These are phyloP conservation scores for Cystobasidium tubakii DNA, from an alignment of 768 basidiomycete species.

Conservation along the genomic window DNA sequence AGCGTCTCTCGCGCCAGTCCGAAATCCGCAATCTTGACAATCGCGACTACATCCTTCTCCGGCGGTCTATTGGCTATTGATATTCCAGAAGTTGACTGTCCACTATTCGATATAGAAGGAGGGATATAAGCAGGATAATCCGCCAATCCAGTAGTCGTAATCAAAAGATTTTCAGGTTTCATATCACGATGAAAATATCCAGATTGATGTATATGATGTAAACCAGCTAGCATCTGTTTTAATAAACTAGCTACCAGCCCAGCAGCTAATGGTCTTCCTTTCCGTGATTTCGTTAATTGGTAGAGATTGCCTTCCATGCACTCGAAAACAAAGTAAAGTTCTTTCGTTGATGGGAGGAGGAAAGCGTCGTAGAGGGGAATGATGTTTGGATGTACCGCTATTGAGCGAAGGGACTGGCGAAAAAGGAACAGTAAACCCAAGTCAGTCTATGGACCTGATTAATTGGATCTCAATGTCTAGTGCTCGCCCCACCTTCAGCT, in stretches of 20 bases:
- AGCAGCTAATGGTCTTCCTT: constrained; percentile 89
- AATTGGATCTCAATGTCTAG: too few species aligned
- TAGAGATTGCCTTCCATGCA: constrained; percentile 99
- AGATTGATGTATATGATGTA: constrained; percentile 81
- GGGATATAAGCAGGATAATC: constrained; percentile 67
- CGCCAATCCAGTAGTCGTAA: constrained; percentile 90
- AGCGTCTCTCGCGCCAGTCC: constrained; percentile 86
- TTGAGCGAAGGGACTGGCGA: constrained; percentile 78
- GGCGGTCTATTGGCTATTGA: constrained; percentile 50
- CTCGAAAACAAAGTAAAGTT: constrained; percentile 99
- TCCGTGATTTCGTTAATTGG: constrained; percentile 95
- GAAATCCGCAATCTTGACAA: constrained; percentile 97
- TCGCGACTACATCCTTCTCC: constrained; percentile 90
- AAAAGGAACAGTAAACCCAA: too few species aligned
- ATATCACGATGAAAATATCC: constrained; percentile 99
- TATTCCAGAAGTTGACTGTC: not conserved
- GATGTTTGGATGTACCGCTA: constrained; percentile 91
- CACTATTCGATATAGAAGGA: not conserved
- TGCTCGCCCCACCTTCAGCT: constrained; percentile 88
- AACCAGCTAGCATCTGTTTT: constrained; percentile 78
- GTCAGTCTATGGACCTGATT: too few species aligned
- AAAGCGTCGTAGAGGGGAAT: constrained; percentile 99
- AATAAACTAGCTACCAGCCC: constrained; percentile 94
- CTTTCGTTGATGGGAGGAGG: constrained; percentile 87
- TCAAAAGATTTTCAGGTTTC: constrained; percentile 98